These are phyloP conservation scores for Fraxinus quadrangulata DNA, from an alignment of 257 asterid genomes.

Conservation along the genomic window DNA sequence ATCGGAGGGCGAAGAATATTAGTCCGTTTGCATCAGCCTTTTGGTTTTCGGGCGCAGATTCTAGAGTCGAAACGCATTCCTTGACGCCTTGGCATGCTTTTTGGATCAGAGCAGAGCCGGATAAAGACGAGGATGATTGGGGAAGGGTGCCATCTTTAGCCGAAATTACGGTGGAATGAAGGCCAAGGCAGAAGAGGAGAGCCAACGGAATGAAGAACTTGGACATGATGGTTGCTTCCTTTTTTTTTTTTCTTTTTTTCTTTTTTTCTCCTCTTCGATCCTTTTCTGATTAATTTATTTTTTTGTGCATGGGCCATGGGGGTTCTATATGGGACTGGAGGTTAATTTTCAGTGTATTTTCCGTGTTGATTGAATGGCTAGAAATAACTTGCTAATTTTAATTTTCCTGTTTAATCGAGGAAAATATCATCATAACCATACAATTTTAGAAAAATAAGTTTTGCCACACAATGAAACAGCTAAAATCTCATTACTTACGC, in stretches of 20 bases:
- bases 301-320: background rate
- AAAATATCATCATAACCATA: background rate
- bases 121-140: background rate
- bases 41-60: conserved; percentile 31
- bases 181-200: conserved; percentile 33
- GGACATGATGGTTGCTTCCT: conserved; percentile 21
- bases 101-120: conserved; percentile 38
- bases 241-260: background rate
- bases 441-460: background rate
- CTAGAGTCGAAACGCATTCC: conserved; percentile 31
- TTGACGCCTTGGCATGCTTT: conserved; percentile 46
- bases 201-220: conserved; percentile 34
- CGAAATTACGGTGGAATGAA: conserved; percentile 4
- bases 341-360: background rate
- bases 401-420: background rate
- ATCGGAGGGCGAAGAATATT: conserved; percentile 45
- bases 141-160: conserved; percentile 25
- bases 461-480: background rate
- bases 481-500: too few species aligned
- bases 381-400: background rate
- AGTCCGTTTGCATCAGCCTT: conserved; percentile 37
- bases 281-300: background rate
- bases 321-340: background rate
- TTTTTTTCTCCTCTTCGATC: conserved; percentile 6
- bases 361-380: background rate